Conservation (phyloP, 1,284 basidiomycete species). For the Filobasidium uniguttulatum region DNA sequence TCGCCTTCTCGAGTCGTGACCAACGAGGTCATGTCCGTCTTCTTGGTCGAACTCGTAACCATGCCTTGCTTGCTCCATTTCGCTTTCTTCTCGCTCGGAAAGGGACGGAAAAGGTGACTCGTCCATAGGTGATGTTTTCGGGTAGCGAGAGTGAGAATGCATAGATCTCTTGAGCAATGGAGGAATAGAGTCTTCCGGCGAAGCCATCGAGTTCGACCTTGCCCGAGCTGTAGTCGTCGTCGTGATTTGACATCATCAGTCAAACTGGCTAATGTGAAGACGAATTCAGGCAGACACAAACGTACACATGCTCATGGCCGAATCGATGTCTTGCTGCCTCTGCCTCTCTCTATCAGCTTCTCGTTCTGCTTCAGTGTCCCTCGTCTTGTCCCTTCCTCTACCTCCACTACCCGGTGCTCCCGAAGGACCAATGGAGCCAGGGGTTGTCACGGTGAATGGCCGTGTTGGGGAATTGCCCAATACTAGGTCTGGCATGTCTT, state of each 20-base stretch:
- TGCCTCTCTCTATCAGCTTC: conserved; percentile 19
- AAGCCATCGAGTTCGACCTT: conserved; percentile 26
- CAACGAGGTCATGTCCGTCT: conserved; percentile 9
- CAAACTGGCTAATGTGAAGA: too few species aligned
- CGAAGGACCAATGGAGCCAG: too few species aligned
- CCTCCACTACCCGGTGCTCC: not conserved
- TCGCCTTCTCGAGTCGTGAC: conserved; percentile 1
- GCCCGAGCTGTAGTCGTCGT: conserved; percentile 30
- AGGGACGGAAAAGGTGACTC: conserved; percentile 35
- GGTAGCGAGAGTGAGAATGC: conserved; percentile 21
- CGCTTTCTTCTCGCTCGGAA: conserved; percentile 34
- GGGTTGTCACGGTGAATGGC: not conserved
- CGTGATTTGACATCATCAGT: too few species aligned
- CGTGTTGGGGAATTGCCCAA: too few species aligned
- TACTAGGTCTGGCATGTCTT: too few species aligned
- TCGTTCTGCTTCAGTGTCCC: conserved; percentile 8
- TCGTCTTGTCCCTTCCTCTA: conserved; percentile 2
- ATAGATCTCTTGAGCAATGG: conserved; percentile 15
- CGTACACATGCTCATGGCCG: conserved; percentile 34
- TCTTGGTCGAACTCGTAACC: conserved; percentile 12
- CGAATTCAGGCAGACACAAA: conserved; percentile 5
- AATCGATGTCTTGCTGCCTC: conserved; percentile 33
- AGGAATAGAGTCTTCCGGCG: conserved; percentile 10
- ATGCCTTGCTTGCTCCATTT: conserved; percentile 30
- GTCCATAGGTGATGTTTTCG: conserved; percentile 29